Percentiles rank a stretch among this genome's conserved stretches.
Conservation (phyloP, 1,284 basidiomycete genomes). For the Neonothopanus nambi region DNA sequence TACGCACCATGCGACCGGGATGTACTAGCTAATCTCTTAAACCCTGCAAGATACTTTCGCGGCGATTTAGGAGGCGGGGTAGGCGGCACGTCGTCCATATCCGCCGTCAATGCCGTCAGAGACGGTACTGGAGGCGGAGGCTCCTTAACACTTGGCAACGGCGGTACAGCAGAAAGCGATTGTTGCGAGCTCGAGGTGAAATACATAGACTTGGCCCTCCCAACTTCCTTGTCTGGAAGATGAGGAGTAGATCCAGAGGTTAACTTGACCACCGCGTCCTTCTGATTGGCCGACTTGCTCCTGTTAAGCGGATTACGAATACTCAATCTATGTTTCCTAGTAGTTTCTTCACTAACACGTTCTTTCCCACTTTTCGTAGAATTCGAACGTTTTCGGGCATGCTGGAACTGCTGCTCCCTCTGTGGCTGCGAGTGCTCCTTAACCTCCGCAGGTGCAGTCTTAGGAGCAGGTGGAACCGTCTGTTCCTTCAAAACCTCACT, state of each 20-base stretch:
- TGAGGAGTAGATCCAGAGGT: background rate
- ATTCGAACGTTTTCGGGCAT: background rate
- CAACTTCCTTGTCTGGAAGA: background rate
- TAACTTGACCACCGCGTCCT: background rate
- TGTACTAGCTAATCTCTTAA: constrained; percentile 43
- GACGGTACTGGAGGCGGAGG: constrained; percentile 5
- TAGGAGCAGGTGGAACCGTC: background rate
- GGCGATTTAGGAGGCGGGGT: constrained; percentile 43
- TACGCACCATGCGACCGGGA: constrained; percentile 36
- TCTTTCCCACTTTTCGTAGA: constrained; percentile 8
- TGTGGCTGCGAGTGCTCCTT: background rate
- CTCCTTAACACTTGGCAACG: constrained; percentile 4
- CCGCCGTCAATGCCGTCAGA: background rate
- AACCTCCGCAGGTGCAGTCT: background rate
- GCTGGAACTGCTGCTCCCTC: background rate
- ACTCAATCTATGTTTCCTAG: constrained; percentile 13
- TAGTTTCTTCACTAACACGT: constrained; percentile 4
- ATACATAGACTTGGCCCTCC: constrained; percentile 10
- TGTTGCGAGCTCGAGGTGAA: constrained; percentile 8
- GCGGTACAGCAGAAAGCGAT: constrained; percentile 3
- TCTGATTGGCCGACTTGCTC: constrained; percentile 17
- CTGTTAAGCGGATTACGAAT: constrained; percentile 18
- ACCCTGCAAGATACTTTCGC: constrained; percentile 41
- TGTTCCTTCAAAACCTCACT: constrained; percentile 22
- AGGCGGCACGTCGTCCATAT: constrained; percentile 17